These are phyloP conservation scores for Podila epigama DNA, from an alignment of 192 early-diverging fungal genomes.

Conservation along the genomic window DNA sequence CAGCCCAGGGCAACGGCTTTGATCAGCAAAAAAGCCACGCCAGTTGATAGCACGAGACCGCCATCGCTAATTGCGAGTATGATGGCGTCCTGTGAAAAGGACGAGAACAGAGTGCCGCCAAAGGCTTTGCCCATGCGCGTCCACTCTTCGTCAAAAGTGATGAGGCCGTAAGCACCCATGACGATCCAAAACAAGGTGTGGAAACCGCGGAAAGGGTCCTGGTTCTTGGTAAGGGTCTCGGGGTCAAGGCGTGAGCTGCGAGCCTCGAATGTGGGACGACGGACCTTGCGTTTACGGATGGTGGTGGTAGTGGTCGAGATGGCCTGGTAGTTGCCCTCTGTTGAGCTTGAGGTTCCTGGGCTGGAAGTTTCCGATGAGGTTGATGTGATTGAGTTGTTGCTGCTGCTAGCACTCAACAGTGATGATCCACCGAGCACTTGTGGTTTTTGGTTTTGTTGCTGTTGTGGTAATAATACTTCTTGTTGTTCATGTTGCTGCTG, in stretches of 20 bases:
- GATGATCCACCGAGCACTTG: not conserved
- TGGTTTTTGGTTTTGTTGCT: too few relatives aligned
- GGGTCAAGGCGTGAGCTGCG: conserved; percentile 52
- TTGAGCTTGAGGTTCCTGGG: conserved; percentile 24
- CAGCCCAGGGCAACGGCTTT: conserved; percentile 60
- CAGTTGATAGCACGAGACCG: conserved; percentile 69
- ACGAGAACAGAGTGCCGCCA: conserved; percentile 52
- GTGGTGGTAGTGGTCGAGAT: conserved; percentile 26
- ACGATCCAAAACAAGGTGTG: conserved; percentile 86
- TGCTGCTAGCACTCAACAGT: not conserved
- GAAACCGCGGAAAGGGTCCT: conserved; percentile 73
- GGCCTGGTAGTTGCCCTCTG: conserved; percentile 19
- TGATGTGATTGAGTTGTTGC: conserved; percentile 12
- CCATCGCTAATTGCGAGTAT: conserved; percentile 78
- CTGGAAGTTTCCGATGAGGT: conserved; percentile 6
- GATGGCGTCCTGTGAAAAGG: conserved; percentile 68
- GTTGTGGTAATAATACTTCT: too few relatives aligned
- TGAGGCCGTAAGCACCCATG: conserved; percentile 75
- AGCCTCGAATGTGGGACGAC: conserved; percentile 44
- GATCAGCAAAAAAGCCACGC: conserved; percentile 67
- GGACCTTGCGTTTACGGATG: conserved; percentile 35
- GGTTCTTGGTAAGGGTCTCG: conserved; percentile 33
- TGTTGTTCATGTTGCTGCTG: too few relatives aligned
- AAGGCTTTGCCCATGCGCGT: conserved; percentile 52
- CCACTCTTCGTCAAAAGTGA: conserved; percentile 64